Percentiles rank a stretch among this genome's conserved stretches.
Evolutionary conservation across 768 basidiomycete genomes (phyloP).

Genomic region (Vararia minispora): DNA sequence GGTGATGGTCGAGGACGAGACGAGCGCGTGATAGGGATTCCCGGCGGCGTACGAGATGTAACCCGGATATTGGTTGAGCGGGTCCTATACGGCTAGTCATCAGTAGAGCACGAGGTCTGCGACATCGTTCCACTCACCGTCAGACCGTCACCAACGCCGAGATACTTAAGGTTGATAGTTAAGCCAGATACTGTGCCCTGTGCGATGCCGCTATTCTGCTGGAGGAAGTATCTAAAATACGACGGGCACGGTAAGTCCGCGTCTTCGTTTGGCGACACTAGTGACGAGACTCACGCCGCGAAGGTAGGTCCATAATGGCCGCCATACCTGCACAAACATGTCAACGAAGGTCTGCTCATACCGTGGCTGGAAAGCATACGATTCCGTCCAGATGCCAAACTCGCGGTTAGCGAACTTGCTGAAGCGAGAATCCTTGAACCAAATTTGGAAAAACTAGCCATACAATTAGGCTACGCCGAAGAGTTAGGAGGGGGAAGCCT

Average conservation of each 20-base stretch:
- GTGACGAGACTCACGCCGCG: constrained; percentile 18
- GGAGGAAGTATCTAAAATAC: constrained; percentile 43
- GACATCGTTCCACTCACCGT: constrained; percentile 28
- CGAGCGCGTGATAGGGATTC: constrained; percentile 45
- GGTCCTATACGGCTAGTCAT: constrained; percentile 18
- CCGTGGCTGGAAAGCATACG: constrained; percentile 17
- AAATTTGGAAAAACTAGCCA: constrained; percentile 46
- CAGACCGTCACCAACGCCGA: constrained; percentile 54
- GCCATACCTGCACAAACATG: constrained; percentile 20
- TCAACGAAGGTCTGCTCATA: too few relatives aligned
- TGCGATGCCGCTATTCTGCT: constrained; percentile 47
- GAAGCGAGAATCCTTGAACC: constrained; percentile 44
- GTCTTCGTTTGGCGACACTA: background rate
- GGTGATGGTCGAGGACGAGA: constrained; percentile 29
- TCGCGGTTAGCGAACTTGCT: constrained; percentile 31
- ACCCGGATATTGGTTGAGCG: constrained; percentile 42
- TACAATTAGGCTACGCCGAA: background rate
- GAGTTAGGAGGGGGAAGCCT: background rate
- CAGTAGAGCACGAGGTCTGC: background rate
- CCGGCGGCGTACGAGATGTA: constrained; percentile 43
- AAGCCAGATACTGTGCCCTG: constrained; percentile 33
- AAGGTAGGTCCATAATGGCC: constrained; percentile 30
- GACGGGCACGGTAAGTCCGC: background rate
- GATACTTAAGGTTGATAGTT: constrained; percentile 44
- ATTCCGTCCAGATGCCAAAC: constrained; percentile 57